phyloP scores from a whole-genome alignment of 441 rosid species.

The Gossypium laxum region DNA sequence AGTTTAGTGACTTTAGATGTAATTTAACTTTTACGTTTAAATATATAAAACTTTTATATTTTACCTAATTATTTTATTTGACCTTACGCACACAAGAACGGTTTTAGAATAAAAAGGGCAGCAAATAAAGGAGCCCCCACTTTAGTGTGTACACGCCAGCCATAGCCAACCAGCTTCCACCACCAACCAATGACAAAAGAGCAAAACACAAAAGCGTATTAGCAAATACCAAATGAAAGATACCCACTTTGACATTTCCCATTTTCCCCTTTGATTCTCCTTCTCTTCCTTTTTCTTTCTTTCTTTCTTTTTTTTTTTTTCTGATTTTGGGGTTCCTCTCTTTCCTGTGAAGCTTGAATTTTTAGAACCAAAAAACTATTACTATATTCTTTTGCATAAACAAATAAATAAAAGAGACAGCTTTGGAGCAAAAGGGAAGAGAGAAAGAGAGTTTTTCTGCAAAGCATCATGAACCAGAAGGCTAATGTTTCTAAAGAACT shows the following conservation, averaged over 20 bases:
- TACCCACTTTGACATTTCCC: constrained; percentile 25
- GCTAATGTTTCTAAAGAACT: constrained; percentile 57
- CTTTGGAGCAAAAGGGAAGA: background rate
- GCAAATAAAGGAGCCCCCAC: constrained; percentile 1
- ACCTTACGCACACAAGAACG: background rate
- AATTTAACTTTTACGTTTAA: no score
- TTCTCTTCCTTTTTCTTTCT: background rate
- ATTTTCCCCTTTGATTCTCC: background rate
- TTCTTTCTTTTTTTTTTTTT: constrained; percentile 1
- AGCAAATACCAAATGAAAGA: constrained; percentile 6
- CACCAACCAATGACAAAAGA: background rate
- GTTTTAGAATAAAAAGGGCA: background rate
- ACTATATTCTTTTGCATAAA: background rate
- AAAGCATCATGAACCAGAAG: constrained; percentile 45
- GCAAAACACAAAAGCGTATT: background rate
- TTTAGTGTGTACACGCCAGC: constrained; percentile 21
- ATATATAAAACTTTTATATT: no score
- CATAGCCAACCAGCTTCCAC: background rate
- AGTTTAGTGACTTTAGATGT: no score
- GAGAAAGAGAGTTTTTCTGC: constrained; percentile 1
- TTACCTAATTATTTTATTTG: background rate
- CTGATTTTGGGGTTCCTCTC: constrained; percentile 11
- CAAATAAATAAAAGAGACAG: background rate
- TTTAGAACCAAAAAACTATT: background rate
- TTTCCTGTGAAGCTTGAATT: constrained; percentile 8